Evolutionary conservation across 345 rosid genomes (phyloP).

Genomic region (Garcia nutans): DNA sequence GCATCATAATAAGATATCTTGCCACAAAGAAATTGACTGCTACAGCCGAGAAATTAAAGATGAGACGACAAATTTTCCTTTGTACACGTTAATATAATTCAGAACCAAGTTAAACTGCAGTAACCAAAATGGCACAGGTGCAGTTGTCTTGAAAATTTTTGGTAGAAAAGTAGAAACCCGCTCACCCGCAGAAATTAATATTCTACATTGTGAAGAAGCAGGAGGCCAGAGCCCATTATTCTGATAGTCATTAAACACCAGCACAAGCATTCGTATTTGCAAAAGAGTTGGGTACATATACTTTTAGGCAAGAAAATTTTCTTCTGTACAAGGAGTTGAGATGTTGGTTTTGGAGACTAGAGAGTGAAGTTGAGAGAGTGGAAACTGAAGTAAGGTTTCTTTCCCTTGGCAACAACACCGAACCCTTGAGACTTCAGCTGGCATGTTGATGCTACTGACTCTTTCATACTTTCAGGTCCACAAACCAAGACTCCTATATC

Average conservation of each 20-base stretch:
- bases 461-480: slow-evolving; percentile 76
- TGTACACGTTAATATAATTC: neutral
- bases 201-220: neutral
- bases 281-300: neutral
- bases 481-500: slow-evolving; percentile 72
- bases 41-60: no score
- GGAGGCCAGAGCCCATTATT: neutral
- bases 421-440: slow-evolving; percentile 31
- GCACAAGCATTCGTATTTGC: neutral
- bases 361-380: slow-evolving; percentile 62
- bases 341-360: slow-evolving; percentile 16
- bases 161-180: neutral
- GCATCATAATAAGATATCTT: no score
- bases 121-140: neutral
- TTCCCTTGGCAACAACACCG: slow-evolving; percentile 22
- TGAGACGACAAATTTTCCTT: neutral
- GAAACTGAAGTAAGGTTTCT: slow-evolving; percentile 43
- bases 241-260: no score
- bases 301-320: neutral
- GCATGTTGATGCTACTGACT: slow-evolving; percentile 56
- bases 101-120: neutral
- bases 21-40: no score
- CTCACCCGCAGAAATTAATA: neutral
- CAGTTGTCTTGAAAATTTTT: neutral
- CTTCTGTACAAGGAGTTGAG: neutral